Base-by-base conservation (phyloP, 495 filamentous ascomycete species). In the Neurospora sp. region DNA sequence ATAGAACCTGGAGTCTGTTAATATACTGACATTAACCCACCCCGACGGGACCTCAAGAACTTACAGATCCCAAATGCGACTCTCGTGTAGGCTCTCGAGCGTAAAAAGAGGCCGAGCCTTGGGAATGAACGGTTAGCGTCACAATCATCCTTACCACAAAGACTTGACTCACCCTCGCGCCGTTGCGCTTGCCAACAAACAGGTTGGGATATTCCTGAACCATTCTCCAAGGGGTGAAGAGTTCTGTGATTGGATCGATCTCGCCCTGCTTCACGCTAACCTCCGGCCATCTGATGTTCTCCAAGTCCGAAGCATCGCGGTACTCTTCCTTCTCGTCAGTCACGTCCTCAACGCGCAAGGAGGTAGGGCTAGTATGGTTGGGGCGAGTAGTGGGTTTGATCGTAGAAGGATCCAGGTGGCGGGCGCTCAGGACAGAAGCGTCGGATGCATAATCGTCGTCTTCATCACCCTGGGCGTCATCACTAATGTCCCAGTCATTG, bases 51-150 rank as follows among this genome's bases (percentile, higher is more conserved):
- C 39, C 31, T 40, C 40, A 38, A 40, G 10, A 20, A 88, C 90
- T 87, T 83, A 96, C 93, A 96, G 74, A 72, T 93, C 90, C 93
- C 93, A 97, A 44, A 80, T 72, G 3, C 88, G 84, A 1, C 75
- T 72, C 38, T 75, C 65, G 3, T 85, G 75, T 74, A 89, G 88
- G 74, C 91, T 85, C 39, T 89, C 87, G 11, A 84, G 81, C 0
- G 75, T 80, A 59, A 91, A 89, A 74, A 90, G 90, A 74, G 88
- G 89, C 4, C 69, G 74, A 27, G 81, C 80, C 71, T 90, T 83
- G 71, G 5, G 46, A 74, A 3, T 18, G 14, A 68, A 39, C 22
- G 12, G 41, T 10, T 39, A 40, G 48, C 53, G 14, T 37, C 27
- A 31, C 53, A 65, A 35, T 37, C 7, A 65, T 65, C 14, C 53